A percentile compares a stretch with the other conserved stretches of the same genome.
Conservation (phyloP, 192 early-diverging fungal species). For the Entomortierella beljakovae region DNA sequence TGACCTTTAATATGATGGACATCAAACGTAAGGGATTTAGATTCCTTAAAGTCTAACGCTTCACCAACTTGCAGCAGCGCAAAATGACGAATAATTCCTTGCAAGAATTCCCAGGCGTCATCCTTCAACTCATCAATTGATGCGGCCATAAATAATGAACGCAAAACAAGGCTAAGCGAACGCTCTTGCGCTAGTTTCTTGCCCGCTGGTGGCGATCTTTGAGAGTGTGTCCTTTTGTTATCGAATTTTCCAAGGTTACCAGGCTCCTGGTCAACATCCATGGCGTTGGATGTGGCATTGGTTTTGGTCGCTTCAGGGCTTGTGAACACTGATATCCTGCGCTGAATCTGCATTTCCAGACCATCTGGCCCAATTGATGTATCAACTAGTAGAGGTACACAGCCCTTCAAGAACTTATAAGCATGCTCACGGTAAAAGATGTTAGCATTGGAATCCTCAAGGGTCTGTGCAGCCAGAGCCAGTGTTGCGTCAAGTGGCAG, state of each 20-base stretch:
- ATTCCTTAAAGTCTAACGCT: slow-evolving; percentile 66
- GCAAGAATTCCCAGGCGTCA: slow-evolving; percentile 72
- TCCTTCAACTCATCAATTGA: slow-evolving; percentile 68
- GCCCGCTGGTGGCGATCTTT: slow-evolving; percentile 58
- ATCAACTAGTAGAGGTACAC: slow-evolving; percentile 75
- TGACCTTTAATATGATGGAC: slow-evolving; percentile 62
- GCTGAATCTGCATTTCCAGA: slow-evolving; percentile 56
- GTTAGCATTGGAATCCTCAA: slow-evolving; percentile 64
- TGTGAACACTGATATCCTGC: slow-evolving; percentile 44
- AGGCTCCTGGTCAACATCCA: slow-evolving; percentile 57
- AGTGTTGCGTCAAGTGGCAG: slow-evolving; percentile 72
- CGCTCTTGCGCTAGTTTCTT: slow-evolving; percentile 76
- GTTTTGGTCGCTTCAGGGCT: slow-evolving; percentile 22
- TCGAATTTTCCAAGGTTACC: slow-evolving; percentile 47
- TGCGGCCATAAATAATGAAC: slow-evolving; percentile 73
- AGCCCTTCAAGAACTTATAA: slow-evolving; percentile 76
- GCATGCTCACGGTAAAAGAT: slow-evolving; percentile 68
- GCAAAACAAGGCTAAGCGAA: slow-evolving; percentile 68
- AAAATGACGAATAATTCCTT: slow-evolving; percentile 80
- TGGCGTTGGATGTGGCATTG: slow-evolving; percentile 24
- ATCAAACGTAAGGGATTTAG: slow-evolving; percentile 57
- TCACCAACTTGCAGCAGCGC: slow-evolving; percentile 79
- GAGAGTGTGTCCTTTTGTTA: slow-evolving; percentile 26
- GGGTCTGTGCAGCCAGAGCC: slow-evolving; percentile 61
- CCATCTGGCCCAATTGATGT: slow-evolving; percentile 64